These are phyloP conservation scores for Plasmodium knowlesi DNA, from an alignment of 169 alveolate species.

Conservation along the genomic window DNA sequence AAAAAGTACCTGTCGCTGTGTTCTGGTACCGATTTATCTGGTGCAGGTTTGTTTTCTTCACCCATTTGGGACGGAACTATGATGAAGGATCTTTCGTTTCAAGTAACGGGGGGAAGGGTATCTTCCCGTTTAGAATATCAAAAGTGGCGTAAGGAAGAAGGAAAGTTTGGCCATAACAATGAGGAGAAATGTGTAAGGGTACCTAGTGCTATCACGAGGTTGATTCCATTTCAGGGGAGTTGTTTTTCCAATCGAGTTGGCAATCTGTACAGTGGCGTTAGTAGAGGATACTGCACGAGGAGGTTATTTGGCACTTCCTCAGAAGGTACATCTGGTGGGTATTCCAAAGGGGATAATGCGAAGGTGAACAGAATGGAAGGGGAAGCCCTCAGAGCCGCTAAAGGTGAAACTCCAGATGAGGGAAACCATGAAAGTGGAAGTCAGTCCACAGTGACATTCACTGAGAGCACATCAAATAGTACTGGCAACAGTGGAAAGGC, in stretches of 20 bases:
- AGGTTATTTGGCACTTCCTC: not conserved
- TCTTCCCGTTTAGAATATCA: not conserved
- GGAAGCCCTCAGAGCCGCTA: not conserved
- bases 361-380: not conserved
- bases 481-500: not conserved
- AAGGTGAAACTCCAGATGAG: not conserved
- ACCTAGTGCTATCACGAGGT: not conserved
- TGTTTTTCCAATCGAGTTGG: not conserved
- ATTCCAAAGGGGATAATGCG: not conserved
- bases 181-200: not conserved
- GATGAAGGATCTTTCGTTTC: not conserved
- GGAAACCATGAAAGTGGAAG: not conserved
- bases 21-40: not conserved
- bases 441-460: not conserved
- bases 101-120: not conserved
- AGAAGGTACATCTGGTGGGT: not conserved
- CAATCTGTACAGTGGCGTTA: not conserved
- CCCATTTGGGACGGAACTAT: not conserved
- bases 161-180: not conserved
- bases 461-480: not conserved
- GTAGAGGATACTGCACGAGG: not conserved
- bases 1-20: not conserved
- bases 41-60: not conserved
- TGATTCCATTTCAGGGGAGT: not conserved
- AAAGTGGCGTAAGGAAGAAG: not conserved